Evolutionary conservation across 345 rosid species (phyloP).

Genomic region (Salix purpurea): DNA sequence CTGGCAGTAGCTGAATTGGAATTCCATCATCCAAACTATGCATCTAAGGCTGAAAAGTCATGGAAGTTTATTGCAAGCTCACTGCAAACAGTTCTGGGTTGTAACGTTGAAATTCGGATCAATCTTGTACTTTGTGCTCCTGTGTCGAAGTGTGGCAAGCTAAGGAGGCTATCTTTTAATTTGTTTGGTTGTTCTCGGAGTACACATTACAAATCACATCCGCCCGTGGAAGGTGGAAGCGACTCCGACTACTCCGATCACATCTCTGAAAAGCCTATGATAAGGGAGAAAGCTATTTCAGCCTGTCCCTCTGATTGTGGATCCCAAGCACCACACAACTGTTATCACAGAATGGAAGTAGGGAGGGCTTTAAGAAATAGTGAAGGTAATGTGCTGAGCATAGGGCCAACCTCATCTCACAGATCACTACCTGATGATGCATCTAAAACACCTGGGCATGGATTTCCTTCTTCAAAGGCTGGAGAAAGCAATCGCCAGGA

Average conservation of each 20-base stretch:
- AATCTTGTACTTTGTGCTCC: conserved; percentile 51
- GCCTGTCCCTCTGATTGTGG: conserved; percentile 33
- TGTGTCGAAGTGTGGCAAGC: conserved; percentile 41
- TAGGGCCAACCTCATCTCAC: conserved; percentile 35
- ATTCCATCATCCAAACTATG: conserved; percentile 51
- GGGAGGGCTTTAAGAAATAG: conserved; percentile 55
- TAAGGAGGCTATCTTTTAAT: conserved; percentile 53
- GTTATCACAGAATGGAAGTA: conserved; percentile 30
- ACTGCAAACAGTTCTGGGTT: conserved; percentile 69
- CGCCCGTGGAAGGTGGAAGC: conserved; percentile 33
- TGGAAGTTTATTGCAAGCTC: conserved; percentile 90
- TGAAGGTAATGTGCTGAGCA: conserved; percentile 72
- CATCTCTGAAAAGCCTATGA: conserved; percentile 44
- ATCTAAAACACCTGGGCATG: conserved; percentile 17
- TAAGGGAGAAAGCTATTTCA: conserved; percentile 23
- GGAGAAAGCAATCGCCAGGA: conserved; percentile 20
- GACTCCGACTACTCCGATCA: conserved; percentile 45
- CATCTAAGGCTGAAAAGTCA: conserved; percentile 78
- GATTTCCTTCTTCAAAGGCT: conserved; percentile 24
- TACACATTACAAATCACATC: conserved; percentile 41
- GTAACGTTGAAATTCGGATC: conserved; percentile 83
- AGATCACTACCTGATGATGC: conserved; percentile 33
- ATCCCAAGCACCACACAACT: conserved; percentile 29
- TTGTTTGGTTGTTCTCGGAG: conserved; percentile 74
- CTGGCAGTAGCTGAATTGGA: conserved; percentile 75